Evolutionary conservation across 2,329 filamentous ascomycete species (phyloP).

Genomic region (Alternaria sp.): DNA sequence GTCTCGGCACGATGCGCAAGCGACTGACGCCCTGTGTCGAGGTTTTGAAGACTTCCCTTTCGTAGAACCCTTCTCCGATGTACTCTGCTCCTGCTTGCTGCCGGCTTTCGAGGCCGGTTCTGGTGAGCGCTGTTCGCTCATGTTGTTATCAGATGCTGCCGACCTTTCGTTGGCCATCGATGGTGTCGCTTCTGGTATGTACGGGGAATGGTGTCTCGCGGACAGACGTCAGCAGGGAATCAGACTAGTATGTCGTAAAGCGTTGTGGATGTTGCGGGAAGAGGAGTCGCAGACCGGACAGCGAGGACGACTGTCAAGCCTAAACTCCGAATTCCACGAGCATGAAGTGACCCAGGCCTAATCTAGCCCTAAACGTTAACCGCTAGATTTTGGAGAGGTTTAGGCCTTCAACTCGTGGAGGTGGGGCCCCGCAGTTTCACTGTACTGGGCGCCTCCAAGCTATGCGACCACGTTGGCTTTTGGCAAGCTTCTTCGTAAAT

Average conservation of each 20-base stretch:
- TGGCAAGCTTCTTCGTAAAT: not conserved
- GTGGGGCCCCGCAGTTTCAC: conserved; percentile 40
- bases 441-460: conserved; percentile 5
- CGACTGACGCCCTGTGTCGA: conserved; percentile 59
- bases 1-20: conserved; percentile 62
- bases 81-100: conserved; percentile 16
- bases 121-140: conserved; percentile 19
- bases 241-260: not conserved
- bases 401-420: conserved; percentile 18
- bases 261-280: conserved; percentile 10
- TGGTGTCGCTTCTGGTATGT: not conserved
- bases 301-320: conserved; percentile 17
- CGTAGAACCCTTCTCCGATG: conserved; percentile 16
- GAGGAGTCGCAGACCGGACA: not conserved
- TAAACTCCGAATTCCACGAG: conserved; percentile 17
- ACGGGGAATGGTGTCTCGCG: not conserved
- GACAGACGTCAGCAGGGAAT: not conserved
- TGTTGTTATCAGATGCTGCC: conserved; percentile 13
- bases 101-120: conserved; percentile 23
- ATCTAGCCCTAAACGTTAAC: conserved; percentile 16
- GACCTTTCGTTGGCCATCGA: conserved; percentile 21
- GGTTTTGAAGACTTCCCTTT: conserved; percentile 39
- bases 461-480: not conserved
- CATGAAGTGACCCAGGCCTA: conserved; percentile 11
- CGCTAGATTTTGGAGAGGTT: conserved; percentile 25